Evolutionary conservation across 163 green algal species (phyloP).

Genomic region (Scenedesmus sp.): DNA sequence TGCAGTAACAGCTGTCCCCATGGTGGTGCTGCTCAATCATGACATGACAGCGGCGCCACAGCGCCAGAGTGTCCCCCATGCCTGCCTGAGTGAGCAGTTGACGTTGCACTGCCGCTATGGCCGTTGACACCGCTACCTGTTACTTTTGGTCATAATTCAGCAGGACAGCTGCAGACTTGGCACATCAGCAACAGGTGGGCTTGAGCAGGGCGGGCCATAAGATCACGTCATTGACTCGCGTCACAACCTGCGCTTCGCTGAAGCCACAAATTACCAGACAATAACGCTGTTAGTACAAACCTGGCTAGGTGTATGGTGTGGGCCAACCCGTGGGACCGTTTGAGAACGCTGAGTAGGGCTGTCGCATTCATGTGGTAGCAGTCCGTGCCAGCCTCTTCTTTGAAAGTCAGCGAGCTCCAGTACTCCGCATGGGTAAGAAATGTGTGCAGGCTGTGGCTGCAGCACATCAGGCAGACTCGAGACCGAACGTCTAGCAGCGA

Average conservation of each 20-base stretch:
- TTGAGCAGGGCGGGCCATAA: not conserved
- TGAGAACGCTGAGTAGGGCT: constrained; percentile 34
- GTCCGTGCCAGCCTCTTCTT: not conserved
- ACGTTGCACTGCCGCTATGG: too few species aligned
- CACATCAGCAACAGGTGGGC: not conserved
- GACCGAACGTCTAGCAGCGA: not conserved
- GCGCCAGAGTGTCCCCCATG: not conserved
- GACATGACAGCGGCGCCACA: not conserved
- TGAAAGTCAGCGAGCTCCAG: not conserved
- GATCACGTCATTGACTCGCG: not conserved
- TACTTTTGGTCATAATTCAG: too few species aligned
- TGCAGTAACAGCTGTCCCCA: not conserved
- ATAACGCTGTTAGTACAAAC: not conserved
- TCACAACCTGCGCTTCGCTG: not conserved
- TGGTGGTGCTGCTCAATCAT: not conserved
- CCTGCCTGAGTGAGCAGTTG: not conserved
- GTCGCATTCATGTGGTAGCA: not conserved
- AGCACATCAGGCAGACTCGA: not conserved
- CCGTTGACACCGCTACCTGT: not conserved
- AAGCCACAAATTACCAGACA: not conserved
- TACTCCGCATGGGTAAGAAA: not conserved
- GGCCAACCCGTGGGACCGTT: constrained; percentile 14
- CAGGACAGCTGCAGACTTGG: not conserved
- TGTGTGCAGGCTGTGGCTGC: not conserved
- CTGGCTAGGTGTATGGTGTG: constrained; percentile 41